Percentiles rank a stretch among this genome's conserved stretches.
These are phyloP conservation scores for Starmerella sp. DNA, from an alignment of 805 yeast species.

Conservation along the genomic window DNA sequence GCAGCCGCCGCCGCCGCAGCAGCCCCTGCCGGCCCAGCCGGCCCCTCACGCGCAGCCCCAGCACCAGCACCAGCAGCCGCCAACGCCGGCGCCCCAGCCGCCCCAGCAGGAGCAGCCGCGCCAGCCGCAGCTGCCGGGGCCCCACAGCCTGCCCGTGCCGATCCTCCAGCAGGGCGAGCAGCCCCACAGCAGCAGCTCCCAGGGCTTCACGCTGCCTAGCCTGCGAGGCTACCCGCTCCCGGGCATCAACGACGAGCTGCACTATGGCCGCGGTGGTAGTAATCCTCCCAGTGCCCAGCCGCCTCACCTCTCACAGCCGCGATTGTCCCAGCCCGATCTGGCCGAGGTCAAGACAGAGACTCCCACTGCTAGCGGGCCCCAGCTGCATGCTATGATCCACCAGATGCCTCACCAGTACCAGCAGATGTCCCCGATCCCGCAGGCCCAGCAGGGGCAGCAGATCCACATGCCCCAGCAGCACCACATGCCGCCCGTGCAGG, in stretches of 20 bases:
- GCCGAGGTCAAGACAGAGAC: conserved; percentile 4
- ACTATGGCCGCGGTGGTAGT: conserved; percentile 5
- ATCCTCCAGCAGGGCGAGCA: conserved; percentile 12
- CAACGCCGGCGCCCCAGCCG: conserved; percentile 5
- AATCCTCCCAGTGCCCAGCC: conserved; percentile 8
- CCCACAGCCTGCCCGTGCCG: conserved; percentile 2
- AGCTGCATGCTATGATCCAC: conserved; percentile 3
- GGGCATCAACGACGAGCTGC: conserved; percentile 2
- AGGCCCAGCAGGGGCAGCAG: conserved; percentile 6
- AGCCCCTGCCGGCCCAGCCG: background rate
- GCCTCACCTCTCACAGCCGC: conserved; percentile 1
- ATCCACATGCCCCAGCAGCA: conserved; percentile 7
- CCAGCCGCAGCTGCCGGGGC: conserved; percentile 4
- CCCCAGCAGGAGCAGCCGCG: conserved; percentile 13
- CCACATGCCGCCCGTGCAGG: conserved; percentile 10
- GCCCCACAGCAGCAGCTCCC: conserved; percentile 6
- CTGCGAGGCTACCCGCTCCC: conserved; percentile 12
- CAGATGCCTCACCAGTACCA: conserved; percentile 3
- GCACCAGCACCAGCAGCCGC: conserved; percentile 4
- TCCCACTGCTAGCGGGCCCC: background rate
- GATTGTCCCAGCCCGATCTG: conserved; percentile 10
- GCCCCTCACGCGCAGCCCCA: background rate
- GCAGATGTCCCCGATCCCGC: conserved; percentile 6
- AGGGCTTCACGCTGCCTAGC: conserved; percentile 3
- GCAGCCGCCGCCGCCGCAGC: conserved; percentile 5